Conservation (phyloP, 2,329 filamentous ascomycete genomes). For the Talaromyces sp. region DNA sequence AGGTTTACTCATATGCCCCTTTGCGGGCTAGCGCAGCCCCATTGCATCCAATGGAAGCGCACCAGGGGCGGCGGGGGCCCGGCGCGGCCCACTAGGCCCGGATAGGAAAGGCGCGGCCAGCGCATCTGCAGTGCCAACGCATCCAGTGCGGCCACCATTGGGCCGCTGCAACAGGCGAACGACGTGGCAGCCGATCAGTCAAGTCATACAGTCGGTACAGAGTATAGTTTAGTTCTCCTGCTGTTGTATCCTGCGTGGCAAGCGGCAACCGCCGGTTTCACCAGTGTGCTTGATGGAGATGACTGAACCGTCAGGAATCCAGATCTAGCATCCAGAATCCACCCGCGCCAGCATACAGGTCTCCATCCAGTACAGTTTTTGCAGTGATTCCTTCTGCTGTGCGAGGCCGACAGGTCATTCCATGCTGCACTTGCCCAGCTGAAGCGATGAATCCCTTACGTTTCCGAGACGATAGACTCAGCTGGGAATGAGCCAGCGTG, state of each 20-base stretch:
- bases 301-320: not conserved
- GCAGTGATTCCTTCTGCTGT: not conserved
- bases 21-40: not conserved
- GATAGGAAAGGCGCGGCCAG: constrained; percentile 5
- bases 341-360: not conserved
- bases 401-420: not conserved
- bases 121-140: constrained; percentile 20
- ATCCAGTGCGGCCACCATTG: constrained; percentile 7
- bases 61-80: not conserved
- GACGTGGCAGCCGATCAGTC: not conserved
- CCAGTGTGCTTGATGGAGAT: not conserved
- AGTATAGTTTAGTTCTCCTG: not conserved
- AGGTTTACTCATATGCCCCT: not conserved
- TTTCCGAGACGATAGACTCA: not conserved
- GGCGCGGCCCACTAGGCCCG: constrained; percentile 24
- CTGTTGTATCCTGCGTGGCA: not conserved
- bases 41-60: not conserved
- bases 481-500: not conserved
- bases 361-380: not conserved
- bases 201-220: not conserved
- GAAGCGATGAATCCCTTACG: not conserved
- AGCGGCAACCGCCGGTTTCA: not conserved
- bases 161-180: not conserved
- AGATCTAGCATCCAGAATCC: not conserved
- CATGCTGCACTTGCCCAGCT: not conserved